Conservation (phyloP, 495 filamentous ascomycete species). For the Penicillium crystallinum region DNA sequence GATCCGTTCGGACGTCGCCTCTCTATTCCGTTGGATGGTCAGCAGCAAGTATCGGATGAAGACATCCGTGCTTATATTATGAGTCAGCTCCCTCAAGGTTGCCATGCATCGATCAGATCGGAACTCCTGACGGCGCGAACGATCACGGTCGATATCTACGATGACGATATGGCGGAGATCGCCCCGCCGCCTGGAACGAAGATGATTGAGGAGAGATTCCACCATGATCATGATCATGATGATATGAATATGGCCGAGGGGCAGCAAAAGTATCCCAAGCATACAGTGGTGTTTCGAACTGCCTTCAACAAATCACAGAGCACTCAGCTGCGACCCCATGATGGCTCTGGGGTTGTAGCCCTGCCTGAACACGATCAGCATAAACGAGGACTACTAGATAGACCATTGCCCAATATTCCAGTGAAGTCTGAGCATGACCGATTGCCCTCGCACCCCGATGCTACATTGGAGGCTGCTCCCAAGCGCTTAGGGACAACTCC, state of each 20-base stretch:
- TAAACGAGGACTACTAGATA: not conserved
- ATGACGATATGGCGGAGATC: conserved; percentile 54
- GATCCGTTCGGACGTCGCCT: conserved; percentile 21
- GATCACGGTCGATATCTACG: conserved; percentile 67
- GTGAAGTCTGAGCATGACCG: not conserved
- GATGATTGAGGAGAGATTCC: conserved; percentile 54
- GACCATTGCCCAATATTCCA: not conserved
- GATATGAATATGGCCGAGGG: conserved; percentile 7
- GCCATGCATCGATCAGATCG: conserved; percentile 58
- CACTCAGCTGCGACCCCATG: conserved; percentile 30
- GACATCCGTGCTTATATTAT: conserved; percentile 43
- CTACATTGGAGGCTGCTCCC: not conserved
- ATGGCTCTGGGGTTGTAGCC: not conserved
- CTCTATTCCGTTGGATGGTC: conserved; percentile 27
- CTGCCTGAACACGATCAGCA: conserved; percentile 1
- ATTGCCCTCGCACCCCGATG: not conserved
- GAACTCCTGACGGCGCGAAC: conserved; percentile 60
- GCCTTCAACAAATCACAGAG: conserved; percentile 41
- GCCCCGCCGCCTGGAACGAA: conserved; percentile 61
- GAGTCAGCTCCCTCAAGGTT: conserved; percentile 41
- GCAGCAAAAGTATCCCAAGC: conserved; percentile 26
- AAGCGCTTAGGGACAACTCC: not conserved
- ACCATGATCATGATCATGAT: conserved; percentile 33
- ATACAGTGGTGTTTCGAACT: conserved; percentile 43
- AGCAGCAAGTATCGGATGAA: conserved; percentile 38